These are phyloP conservation scores for Exophiala lecanii-corni DNA, from an alignment of 2,329 filamentous ascomycete species.

Conservation along the genomic window DNA sequence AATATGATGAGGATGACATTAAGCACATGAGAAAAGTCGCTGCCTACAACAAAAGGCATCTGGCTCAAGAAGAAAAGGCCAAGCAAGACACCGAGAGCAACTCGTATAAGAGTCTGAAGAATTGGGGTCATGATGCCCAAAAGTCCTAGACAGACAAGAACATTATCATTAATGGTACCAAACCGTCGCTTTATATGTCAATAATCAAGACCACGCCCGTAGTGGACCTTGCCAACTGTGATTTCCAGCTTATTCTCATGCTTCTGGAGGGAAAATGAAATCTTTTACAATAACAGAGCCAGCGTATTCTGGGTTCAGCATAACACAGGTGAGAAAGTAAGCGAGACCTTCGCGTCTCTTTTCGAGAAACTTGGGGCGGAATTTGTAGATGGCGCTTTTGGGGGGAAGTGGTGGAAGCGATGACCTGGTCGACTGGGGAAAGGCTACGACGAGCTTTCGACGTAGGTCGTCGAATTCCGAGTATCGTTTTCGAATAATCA, in stretches of 20 bases:
- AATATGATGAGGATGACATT: conserved; percentile 55
- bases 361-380: conserved; percentile 80
- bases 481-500: conserved; percentile 63
- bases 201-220: no score
- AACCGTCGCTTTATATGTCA: no score
- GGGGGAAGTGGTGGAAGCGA: conserved; percentile 77
- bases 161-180: conserved; percentile 61
- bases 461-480: conserved; percentile 89
- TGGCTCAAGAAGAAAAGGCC: conserved; percentile 58
- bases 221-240: no score
- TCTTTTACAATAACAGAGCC: conserved; percentile 87
- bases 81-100: conserved; percentile 54
- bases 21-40: conserved; percentile 61
- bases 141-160: conserved; percentile 30
- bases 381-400: conserved; percentile 79
- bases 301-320: conserved; percentile 90
- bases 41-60: conserved; percentile 61
- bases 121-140: conserved; percentile 38
- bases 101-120: conserved; percentile 58
- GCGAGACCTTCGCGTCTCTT: conserved; percentile 74
- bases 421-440: conserved; percentile 69
- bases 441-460: conserved; percentile 67
- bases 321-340: conserved; percentile 90
- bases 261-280: conserved; percentile 61
- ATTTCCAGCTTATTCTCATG: background rate